Evolutionary conservation across 345 rosid genomes (phyloP).

Genomic region (Durio zibethinus): DNA sequence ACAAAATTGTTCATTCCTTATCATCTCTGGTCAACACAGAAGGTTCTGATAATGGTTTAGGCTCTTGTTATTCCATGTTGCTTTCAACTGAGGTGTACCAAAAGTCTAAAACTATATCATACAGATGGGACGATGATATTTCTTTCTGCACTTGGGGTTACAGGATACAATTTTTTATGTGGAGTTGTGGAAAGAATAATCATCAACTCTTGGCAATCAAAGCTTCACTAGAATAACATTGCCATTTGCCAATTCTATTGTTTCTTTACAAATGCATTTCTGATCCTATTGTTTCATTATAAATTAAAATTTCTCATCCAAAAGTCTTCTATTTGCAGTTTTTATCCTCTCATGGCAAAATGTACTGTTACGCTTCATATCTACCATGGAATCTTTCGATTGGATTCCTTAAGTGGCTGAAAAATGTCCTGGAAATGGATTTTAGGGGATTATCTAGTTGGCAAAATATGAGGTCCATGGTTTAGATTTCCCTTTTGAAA

Average conservation of each 20-base stretch:
- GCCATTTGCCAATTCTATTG: too few relatives aligned
- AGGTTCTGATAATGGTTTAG: neutral
- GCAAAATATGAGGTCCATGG: conserved; percentile 5
- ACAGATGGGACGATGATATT: neutral
- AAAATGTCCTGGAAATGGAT: conserved; percentile 1
- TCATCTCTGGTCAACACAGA: neutral
- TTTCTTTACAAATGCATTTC: too few relatives aligned
- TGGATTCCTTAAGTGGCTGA: neutral
- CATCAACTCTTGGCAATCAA: neutral
- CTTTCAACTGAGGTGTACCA: neutral
- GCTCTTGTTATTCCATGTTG: neutral
- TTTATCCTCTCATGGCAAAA: too few relatives aligned
- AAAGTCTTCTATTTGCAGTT: too few relatives aligned
- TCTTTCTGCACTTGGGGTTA: neutral
- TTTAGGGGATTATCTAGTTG: neutral
- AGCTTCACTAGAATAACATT: too few relatives aligned
- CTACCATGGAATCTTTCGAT: neutral
- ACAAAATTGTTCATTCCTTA: neutral
- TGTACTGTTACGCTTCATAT: neutral
- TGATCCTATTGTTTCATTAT: too few relatives aligned
- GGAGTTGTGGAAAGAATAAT: neutral
- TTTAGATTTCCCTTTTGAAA: neutral
- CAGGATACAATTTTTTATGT: neutral
- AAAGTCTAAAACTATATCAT: neutral
- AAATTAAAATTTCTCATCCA: neutral